Evolutionary conservation across 192 early-diverging fungal genomes (phyloP).

Genomic region (Backusella tuberculispora): DNA sequence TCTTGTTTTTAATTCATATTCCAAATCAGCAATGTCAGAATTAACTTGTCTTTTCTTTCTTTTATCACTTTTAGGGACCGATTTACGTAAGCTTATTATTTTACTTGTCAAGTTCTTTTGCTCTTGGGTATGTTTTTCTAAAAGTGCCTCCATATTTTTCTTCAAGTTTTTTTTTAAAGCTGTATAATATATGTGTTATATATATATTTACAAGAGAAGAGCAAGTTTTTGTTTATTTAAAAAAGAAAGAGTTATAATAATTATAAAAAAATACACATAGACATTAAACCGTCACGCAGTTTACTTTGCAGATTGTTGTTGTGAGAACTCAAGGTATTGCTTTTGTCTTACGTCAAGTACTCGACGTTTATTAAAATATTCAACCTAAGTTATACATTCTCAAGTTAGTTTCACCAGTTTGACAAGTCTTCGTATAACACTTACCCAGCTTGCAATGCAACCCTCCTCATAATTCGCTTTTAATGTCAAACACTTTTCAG

Average conservation of each 20-base stretch:
- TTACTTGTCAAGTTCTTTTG: conserved; percentile 70
- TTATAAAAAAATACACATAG: background rate
- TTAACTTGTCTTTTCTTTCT: conserved; percentile 84
- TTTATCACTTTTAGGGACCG: conserved; percentile 81
- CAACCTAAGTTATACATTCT: conserved; percentile 43
- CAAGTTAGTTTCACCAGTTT: too few relatives aligned
- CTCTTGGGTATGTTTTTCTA: conserved; percentile 77
- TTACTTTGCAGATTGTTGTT: conserved; percentile 37
- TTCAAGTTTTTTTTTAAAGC: background rate
- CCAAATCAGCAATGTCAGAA: conserved; percentile 68
- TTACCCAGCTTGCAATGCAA: conserved; percentile 78
- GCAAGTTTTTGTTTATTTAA: background rate
- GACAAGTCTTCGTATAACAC: background rate
- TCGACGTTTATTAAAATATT: conserved; percentile 62
- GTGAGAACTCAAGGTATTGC: conserved; percentile 47
- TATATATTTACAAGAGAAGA: background rate
- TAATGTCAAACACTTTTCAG: conserved; percentile 50
- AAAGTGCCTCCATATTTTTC: conserved; percentile 68
- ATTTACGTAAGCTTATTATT: conserved; percentile 77
- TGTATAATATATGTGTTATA: background rate
- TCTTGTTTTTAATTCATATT: conserved; percentile 59
- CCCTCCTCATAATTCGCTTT: conserved; percentile 62
- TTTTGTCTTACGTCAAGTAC: conserved; percentile 54
- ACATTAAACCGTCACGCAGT: background rate
- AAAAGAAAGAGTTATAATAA: background rate